phyloP scores from a whole-genome alignment of 2,329 filamentous ascomycete species.

The Dothistroma pini region DNA sequence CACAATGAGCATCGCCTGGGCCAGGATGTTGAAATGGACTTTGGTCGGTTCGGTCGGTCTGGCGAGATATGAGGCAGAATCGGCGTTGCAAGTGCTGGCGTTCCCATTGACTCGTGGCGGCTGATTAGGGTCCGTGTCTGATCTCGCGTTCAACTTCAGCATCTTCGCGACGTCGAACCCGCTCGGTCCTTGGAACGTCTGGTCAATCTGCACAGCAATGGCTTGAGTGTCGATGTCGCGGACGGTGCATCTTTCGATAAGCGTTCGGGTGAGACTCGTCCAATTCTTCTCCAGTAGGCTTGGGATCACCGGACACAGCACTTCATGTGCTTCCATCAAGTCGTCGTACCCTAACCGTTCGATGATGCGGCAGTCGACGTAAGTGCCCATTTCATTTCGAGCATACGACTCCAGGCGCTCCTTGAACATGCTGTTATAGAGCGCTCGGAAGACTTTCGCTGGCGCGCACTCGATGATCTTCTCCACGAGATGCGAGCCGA shows the following conservation, averaged over 20 bases:
- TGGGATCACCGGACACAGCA: conserved; percentile 69
- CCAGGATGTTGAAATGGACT: conserved; percentile 71
- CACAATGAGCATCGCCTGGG: conserved; percentile 72
- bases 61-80: conserved; percentile 16
- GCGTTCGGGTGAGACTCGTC: conserved; percentile 71
- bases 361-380: conserved; percentile 78
- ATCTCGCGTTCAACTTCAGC: conserved; percentile 52
- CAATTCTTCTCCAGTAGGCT: conserved; percentile 71
- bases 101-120: conserved; percentile 17
- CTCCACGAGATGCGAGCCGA: conserved; percentile 87
- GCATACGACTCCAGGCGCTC: conserved; percentile 75
- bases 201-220: conserved; percentile 56
- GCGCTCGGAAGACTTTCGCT: conserved; percentile 83
- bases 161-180: conserved; percentile 56
- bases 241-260: conserved; percentile 77
- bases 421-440: conserved; percentile 77
- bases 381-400: conserved; percentile 85
- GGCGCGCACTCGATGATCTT: conserved; percentile 76
- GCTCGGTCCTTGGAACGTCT: conserved; percentile 52
- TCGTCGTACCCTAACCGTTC: conserved; percentile 85
- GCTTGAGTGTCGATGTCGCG: conserved; percentile 58
- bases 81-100: conserved; percentile 11
- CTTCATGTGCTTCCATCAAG: conserved; percentile 66
- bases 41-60: conserved; percentile 42
- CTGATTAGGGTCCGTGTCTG: conserved; percentile 5